These are phyloP conservation scores for Candida ovalis DNA, from an alignment of 805 yeast species.

Conservation along the genomic window DNA sequence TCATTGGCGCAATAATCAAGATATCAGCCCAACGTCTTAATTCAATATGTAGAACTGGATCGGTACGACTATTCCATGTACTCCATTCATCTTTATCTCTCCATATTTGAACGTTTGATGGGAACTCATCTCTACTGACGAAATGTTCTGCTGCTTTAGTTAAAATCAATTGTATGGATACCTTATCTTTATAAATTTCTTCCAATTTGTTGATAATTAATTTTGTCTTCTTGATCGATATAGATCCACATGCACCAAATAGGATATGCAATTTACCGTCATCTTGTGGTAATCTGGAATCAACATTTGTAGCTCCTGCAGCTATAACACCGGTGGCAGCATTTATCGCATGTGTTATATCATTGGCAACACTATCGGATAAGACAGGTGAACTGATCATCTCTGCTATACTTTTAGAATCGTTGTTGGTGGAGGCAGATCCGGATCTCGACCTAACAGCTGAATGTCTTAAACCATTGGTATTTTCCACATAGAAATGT, in stretches of 20 bases:
- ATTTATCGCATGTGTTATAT: background rate
- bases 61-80: slow-evolving; percentile 49
- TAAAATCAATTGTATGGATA: slow-evolving; percentile 50
- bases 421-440: slow-evolving; percentile 27
- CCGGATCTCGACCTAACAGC: slow-evolving; percentile 34
- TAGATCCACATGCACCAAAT: slow-evolving; percentile 57
- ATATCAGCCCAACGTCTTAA: slow-evolving; percentile 61
- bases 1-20: slow-evolving; percentile 51
- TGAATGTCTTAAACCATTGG: slow-evolving; percentile 43
- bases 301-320: slow-evolving; percentile 18
- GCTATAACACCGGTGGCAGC: background rate
- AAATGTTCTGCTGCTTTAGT: slow-evolving; percentile 53
- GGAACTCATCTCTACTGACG: slow-evolving; percentile 43
- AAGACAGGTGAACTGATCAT: background rate
- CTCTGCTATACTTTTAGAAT: slow-evolving; percentile 14
- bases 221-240: slow-evolving; percentile 48
- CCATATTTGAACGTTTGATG: slow-evolving; percentile 49
- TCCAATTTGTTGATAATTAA: slow-evolving; percentile 48
- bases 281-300: slow-evolving; percentile 42
- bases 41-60: slow-evolving; percentile 59
- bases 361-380: background rate
- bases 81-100: slow-evolving; percentile 57
- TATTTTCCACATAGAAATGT: slow-evolving; percentile 69
- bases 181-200: slow-evolving; percentile 50
- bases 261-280: slow-evolving; percentile 55